Base-by-base conservation (phyloP, 1,284 basidiomycete species). In the Leccinum angustisporum region DNA sequence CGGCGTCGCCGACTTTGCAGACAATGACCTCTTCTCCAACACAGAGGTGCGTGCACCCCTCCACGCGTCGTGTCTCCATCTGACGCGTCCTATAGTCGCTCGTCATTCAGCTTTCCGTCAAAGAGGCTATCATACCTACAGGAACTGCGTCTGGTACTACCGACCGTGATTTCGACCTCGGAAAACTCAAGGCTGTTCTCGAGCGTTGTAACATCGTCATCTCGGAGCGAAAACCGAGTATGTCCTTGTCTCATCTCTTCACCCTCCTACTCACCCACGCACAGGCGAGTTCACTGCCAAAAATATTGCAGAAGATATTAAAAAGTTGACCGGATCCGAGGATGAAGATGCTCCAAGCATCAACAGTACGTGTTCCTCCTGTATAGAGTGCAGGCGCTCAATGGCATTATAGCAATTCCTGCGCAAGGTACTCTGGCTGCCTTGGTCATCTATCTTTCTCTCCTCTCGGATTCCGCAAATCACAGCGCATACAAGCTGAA, bases 11-110 rank as follows among this genome's bases (percentile, higher is more conserved):
- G 94, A 99, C 66, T 99, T 94, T 69, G 86, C 90, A 1, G 97
- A 99, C 72, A 97, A 97, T 69, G 97, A 99, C 65, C 80, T 96
- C 11, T 98, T 96, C 76, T 95, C 94, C 1, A 99, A 99, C 72
- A 91, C 91, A 3, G 97, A 99, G 82, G 95, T 95, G 61, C 54
- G 77, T n/a, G n/a, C n/a, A n/a, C n/a, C n/a, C 38, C 40, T 54
- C 33, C 21, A 6, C 14, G 5, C 8, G 13, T 54, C n/a, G 5
- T 38, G 8, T 16, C 2, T 7, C 31, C 0, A 18, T 31, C 61
- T 70, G 14, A 67, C 56, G 9, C n/a, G 54, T 65, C 51, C 1
- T 25, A 21, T 31, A 97, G 93, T 96, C 94, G 4, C 84, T 99
- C 14, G 80, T 98, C 54, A 98, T 99, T 64, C 97, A 99, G 75